These are phyloP conservation scores for Tylopilus sp. DNA, from an alignment of 768 basidiomycete species.

Conservation along the genomic window DNA sequence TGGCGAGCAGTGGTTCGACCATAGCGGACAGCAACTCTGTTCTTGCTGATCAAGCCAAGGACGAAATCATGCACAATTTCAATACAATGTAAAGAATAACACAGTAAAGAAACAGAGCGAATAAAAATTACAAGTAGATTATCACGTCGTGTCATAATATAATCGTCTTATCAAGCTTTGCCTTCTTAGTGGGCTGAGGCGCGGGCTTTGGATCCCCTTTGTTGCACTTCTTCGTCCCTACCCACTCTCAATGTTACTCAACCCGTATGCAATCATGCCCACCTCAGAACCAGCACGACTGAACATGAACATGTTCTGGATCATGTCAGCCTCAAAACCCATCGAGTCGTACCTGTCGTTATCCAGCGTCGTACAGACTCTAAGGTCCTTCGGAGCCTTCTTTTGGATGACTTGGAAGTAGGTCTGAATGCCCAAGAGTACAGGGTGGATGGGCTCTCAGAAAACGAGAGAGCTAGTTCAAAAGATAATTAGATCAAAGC, in stretches of 20 bases:
- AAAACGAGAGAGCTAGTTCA: conserved; percentile 45
- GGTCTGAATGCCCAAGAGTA: conserved; percentile 74
- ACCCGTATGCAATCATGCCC: conserved; percentile 54
- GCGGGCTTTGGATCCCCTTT: conserved; percentile 58
- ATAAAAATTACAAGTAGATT: conserved; percentile 29
- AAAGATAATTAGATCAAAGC: neutral
- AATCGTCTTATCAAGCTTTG: conserved; percentile 50
- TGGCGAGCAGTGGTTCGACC: conserved; percentile 20
- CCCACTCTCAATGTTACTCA: conserved; percentile 42
- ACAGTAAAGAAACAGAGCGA: conserved; percentile 31
- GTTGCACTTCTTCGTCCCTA: conserved; percentile 66
- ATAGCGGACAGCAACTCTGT: conserved; percentile 32
- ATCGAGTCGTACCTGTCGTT: conserved; percentile 76
- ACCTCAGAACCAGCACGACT: conserved; percentile 82
- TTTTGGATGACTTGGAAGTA: conserved; percentile 85
- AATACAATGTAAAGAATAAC: no score
- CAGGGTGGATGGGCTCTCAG: conserved; percentile 82
- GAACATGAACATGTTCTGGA: conserved; percentile 83
- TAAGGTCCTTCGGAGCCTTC: conserved; percentile 84
- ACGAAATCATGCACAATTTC: no score
- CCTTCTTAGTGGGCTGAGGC: conserved; percentile 66
- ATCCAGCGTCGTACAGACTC: conserved; percentile 77
- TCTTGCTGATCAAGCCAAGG: no score
- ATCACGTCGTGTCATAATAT: conserved; percentile 22
- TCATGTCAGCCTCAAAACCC: conserved; percentile 83